A percentile compares a stretch with the other conserved stretches of the same genome.
Conservation (phyloP, 2,329 filamentous ascomycete species). For the Colletotrichum tofieldiae region DNA sequence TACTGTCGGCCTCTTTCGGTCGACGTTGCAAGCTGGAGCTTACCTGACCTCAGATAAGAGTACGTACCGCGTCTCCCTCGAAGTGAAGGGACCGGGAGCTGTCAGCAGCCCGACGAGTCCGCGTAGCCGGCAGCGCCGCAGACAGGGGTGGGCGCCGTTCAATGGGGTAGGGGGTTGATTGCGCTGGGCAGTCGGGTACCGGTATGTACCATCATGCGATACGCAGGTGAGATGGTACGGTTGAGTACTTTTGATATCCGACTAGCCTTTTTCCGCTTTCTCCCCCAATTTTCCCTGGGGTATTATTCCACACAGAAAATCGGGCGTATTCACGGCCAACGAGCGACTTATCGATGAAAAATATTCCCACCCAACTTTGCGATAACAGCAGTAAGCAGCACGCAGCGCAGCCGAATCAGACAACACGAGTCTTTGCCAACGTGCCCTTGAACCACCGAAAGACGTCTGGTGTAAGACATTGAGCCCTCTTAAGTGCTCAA, state of each 20-base stretch:
- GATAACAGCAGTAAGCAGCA: constrained; percentile 28
- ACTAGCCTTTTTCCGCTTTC: constrained; percentile 17
- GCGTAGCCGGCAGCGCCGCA: constrained; percentile 23
- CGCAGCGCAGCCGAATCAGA: constrained; percentile 29
- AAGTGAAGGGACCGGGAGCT: constrained; percentile 36
- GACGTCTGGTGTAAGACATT: constrained; percentile 21
- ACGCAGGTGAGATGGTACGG: background rate
- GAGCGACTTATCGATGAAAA: constrained; percentile 34
- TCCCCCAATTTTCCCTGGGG: background rate
- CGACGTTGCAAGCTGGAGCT: constrained; percentile 41
- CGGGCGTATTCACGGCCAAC: constrained; percentile 13
- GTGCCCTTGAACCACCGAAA: constrained; percentile 16
- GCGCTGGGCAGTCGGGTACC: constrained; percentile 5
- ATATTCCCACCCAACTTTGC: constrained; percentile 26
- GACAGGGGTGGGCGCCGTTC: constrained; percentile 22
- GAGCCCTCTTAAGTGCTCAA: background rate
- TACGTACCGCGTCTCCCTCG: constrained; percentile 25
- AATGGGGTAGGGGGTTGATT: constrained; percentile 3
- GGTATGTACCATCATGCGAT: background rate
- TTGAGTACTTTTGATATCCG: constrained; percentile 8
- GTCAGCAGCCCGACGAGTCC: constrained; percentile 28
- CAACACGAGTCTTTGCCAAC: constrained; percentile 18
- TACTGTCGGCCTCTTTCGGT: constrained; percentile 31
- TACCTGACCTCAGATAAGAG: constrained; percentile 22
- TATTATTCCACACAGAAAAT: constrained; percentile 20